Evolutionary conservation across 768 basidiomycete genomes (phyloP), one percentile per base, ranked within the genome.

Genomic region (Suillus sp.): DNA sequence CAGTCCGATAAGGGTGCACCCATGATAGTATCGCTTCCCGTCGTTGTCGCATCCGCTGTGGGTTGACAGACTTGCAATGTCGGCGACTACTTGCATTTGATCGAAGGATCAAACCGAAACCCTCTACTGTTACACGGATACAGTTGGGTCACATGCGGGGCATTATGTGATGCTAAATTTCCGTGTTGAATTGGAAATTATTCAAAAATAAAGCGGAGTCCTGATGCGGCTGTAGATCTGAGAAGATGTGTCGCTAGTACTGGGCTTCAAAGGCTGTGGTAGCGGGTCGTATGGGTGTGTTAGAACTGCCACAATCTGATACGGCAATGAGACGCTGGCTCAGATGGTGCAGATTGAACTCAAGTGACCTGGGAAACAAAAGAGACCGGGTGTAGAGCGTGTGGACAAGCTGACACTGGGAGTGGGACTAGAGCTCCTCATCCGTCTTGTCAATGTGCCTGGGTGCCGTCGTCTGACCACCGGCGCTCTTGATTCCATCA

Each of bases 221-320:
- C 1, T 56, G 54, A 56, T 54, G 53, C 11, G n/a, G 7, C 1
- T 9, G 53, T 34, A 54, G 32, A 54, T 54, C 13, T 34, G 34
- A 35, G 22, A 37, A 55, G 14, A 27, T 57, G 37, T 25, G n/a
- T 22, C 1, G 3, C 48, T 10, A 22, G 25, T 25, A 34, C 55
- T 27, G 16, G 22, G 9, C 16, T 22, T 35, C 27, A 16, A 56
- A 38, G 25, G 55, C 55, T 57, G 37, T 56, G 54, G 25, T 37
- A 37, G 34, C 22, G 35, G 54, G 14, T 35, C n/a, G n/a, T 35
- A 34, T 22, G 34, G 4, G 14, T 16, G 10, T 37, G 22, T 32
- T 32, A 16, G 55, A 27, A 56, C 55, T 13, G 55, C 55, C 55
- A 38, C 55, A 18, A 18, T 27, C 35, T 38, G 55, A 57, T 27